These are phyloP conservation scores for Calcarisporium arbuscula DNA, from an alignment of 2,329 filamentous ascomycete genomes.

Conservation along the genomic window DNA sequence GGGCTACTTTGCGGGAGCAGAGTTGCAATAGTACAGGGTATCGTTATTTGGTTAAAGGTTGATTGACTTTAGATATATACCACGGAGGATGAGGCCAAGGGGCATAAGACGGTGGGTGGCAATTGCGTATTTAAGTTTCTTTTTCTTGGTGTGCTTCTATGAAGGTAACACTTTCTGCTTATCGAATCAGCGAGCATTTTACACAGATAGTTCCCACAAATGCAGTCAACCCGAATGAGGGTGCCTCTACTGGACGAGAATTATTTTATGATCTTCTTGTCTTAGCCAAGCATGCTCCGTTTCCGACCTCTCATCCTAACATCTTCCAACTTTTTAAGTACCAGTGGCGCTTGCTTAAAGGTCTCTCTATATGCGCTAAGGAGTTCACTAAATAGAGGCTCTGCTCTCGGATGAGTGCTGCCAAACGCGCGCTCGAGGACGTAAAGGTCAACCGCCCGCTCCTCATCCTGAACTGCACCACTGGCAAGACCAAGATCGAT, in stretches of 20 bases:
- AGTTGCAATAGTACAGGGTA: constrained; percentile 39
- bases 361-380: constrained; percentile 66
- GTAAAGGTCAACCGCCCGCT: constrained; percentile 92
- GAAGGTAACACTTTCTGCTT: too few species aligned
- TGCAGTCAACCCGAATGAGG: too few species aligned
- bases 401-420: constrained; percentile 85
- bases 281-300: constrained; percentile 90
- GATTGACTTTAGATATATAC: too few species aligned
- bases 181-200: too few species aligned
- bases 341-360: constrained; percentile 68
- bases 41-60: constrained; percentile 28
- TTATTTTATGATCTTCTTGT: too few species aligned
- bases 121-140: too few species aligned
- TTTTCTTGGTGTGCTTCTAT: too few species aligned
- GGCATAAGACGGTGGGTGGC: too few species aligned
- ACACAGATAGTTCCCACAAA: too few species aligned
- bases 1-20: constrained; percentile 88
- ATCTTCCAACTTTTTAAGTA: constrained; percentile 79
- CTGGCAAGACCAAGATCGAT: constrained; percentile 93
- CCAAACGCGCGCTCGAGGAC: constrained; percentile 91
- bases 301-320: constrained; percentile 92
- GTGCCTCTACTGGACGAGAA: too few species aligned
- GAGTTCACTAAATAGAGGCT: constrained; percentile 67
- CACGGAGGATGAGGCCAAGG: too few species aligned
- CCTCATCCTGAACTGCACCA: constrained; percentile 78